These are phyloP conservation scores for Aspergillus eucalypticola DNA, from an alignment of 2,329 filamentous ascomycete genomes.

Conservation along the genomic window DNA sequence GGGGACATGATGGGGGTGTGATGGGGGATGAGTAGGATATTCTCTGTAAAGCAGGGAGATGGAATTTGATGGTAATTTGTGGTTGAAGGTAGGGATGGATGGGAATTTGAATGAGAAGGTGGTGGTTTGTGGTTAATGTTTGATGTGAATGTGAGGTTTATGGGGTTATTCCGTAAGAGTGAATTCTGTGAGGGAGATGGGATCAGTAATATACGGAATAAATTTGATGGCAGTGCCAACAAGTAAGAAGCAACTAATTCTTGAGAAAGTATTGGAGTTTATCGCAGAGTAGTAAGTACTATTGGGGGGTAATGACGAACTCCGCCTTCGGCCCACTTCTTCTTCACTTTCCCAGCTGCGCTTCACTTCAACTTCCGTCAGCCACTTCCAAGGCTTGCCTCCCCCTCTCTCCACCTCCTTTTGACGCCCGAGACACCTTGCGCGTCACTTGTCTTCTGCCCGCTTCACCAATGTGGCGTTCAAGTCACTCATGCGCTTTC, in stretches of 20 bases:
- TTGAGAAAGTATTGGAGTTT: too few species aligned
- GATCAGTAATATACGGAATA: too few species aligned
- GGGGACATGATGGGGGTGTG: conserved; percentile 33
- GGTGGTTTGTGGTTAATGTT: too few species aligned
- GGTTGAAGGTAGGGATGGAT: not conserved
- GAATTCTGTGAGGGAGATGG: too few species aligned
- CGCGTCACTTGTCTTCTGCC: conserved; percentile 11
- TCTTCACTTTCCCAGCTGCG: not conserved
- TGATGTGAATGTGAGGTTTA: too few species aligned
- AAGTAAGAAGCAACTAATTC: too few species aligned
- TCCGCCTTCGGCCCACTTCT: conserved; percentile 7
- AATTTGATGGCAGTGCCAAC: too few species aligned
- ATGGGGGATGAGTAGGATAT: not conserved
- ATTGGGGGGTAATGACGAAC: not conserved
- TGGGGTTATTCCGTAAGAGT: too few species aligned
- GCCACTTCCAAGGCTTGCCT: conserved; percentile 4
- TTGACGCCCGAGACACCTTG: conserved; percentile 14
- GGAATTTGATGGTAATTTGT: not conserved
- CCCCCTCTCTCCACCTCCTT: not conserved
- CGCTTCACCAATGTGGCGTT: conserved; percentile 40
- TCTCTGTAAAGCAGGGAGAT: not conserved
- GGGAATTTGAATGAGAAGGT: not conserved
- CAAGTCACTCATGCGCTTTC: conserved; percentile 37
- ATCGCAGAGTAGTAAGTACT: too few species aligned
- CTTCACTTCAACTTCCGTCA: conserved; percentile 9